Evolutionary conservation across 2,329 filamentous ascomycete genomes (phyloP).

Genomic region (Diaporthe nobilis): DNA sequence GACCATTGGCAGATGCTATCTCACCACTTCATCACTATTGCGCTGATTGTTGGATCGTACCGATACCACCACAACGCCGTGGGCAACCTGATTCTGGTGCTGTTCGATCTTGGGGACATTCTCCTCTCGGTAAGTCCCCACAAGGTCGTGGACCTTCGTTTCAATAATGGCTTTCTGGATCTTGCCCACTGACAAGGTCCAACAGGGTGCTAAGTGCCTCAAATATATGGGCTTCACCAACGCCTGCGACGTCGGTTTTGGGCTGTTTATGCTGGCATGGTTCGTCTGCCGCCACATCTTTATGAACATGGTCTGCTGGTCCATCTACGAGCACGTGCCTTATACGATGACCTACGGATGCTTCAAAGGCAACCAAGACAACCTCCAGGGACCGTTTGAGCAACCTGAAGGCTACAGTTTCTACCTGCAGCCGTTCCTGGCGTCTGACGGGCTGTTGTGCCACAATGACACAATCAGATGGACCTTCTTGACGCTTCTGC

Average conservation of each 20-base stretch:
- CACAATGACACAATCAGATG: constrained; percentile 82
- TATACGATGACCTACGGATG: constrained; percentile 76
- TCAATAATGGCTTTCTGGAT: neutral
- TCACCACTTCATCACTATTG: constrained; percentile 92
- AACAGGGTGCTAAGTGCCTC: constrained; percentile 89
- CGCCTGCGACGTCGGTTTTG: constrained; percentile 87
- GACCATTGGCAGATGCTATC: constrained; percentile 97
- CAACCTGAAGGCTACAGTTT: constrained; percentile 65
- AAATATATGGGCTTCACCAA: constrained; percentile 87
- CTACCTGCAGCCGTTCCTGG: constrained; percentile 81
- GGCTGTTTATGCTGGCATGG: constrained; percentile 89
- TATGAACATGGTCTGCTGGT: constrained; percentile 86
- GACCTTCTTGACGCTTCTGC: constrained; percentile 82
- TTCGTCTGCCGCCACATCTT: constrained; percentile 85
- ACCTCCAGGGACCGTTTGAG: constrained; percentile 67
- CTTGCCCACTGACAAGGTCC: constrained; percentile 34
- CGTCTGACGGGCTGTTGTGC: constrained; percentile 82
- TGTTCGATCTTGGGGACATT: constrained; percentile 95
- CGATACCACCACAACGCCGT: constrained; percentile 89
- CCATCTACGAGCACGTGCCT: constrained; percentile 78
- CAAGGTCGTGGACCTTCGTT: too few relatives aligned
- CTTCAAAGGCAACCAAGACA: constrained; percentile 72
- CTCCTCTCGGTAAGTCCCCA: constrained; percentile 79
- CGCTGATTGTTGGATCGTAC: constrained; percentile 86
- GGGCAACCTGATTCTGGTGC: constrained; percentile 87